Conservation (phyloP, 164 flowering plant species). For the Cinnamomum micranthum region DNA sequence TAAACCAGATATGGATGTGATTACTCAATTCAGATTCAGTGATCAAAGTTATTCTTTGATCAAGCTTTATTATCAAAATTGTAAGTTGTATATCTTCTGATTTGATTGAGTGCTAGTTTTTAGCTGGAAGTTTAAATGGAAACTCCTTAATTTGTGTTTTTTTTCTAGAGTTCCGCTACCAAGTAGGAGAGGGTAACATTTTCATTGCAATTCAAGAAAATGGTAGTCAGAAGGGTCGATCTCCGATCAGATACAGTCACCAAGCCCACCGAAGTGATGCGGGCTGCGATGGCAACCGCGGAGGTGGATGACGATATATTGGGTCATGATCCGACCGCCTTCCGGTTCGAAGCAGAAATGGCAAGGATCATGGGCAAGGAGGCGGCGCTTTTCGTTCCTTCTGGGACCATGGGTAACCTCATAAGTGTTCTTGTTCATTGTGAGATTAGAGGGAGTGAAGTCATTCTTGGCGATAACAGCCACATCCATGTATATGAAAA, state of each 20-base stretch:
- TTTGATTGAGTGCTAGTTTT: background rate
- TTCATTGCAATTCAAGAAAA: conserved; percentile 19
- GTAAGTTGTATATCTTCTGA: background rate
- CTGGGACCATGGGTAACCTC: conserved; percentile 96
- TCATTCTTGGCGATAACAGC: conserved; percentile 76
- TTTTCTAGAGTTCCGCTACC: background rate
- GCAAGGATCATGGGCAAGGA: conserved; percentile 76
- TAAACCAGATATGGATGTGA: background rate
- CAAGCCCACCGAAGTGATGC: conserved; percentile 81
- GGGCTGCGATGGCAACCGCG: conserved; percentile 84
- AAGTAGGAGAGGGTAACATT: background rate
- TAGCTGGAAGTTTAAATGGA: background rate
- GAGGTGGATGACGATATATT: conserved; percentile 92
- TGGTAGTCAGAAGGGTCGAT: conserved; percentile 75
- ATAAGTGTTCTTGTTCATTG: conserved; percentile 86
- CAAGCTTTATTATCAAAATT: background rate
- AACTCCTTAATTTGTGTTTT: background rate
- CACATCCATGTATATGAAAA: conserved; percentile 87
- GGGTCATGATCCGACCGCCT: conserved; percentile 72
- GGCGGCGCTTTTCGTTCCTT: conserved; percentile 84
- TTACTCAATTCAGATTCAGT: background rate
- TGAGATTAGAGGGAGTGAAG: conserved; percentile 84
- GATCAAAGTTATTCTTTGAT: background rate
- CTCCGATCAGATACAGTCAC: conserved; percentile 95
- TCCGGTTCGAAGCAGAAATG: conserved; percentile 65